Evolutionary conservation across 2,329 filamentous ascomycete species (phyloP).

Genomic region (Cytospora leucostoma): DNA sequence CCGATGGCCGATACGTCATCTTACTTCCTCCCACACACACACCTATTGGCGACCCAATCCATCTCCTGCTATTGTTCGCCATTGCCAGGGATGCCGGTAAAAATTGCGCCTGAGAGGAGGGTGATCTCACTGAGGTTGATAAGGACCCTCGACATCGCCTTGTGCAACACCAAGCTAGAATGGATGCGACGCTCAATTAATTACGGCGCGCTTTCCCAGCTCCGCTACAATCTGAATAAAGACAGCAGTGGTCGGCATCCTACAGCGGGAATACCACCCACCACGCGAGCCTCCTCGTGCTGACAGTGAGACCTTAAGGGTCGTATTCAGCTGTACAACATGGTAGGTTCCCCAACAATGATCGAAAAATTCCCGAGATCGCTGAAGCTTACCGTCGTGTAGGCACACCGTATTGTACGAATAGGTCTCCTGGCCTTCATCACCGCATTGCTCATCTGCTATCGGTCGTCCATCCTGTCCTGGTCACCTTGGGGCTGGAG

Average conservation of each 20-base stretch:
- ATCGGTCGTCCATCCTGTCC: constrained; percentile 19
- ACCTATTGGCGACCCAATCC: neutral
- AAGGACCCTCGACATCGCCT: neutral
- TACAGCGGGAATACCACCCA: neutral
- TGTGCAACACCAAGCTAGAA: neutral
- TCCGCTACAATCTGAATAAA: neutral
- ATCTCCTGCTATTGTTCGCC: neutral
- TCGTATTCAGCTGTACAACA: neutral
- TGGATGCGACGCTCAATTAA: neutral
- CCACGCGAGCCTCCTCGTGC: neutral
- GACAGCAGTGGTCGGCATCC: neutral
- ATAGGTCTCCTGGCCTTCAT: constrained; percentile 24
- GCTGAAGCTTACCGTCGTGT: constrained; percentile 5
- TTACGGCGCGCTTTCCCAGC: neutral
- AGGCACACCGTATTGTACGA: constrained; percentile 20
- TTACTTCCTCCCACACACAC: neutral
- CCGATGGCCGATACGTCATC: constrained; percentile 14
- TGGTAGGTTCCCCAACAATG: constrained; percentile 7
- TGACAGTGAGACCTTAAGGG: neutral
- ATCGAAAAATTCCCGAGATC: neutral
- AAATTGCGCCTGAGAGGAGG: neutral
- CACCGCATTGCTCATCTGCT: constrained; percentile 24
- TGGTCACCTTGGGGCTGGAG: constrained; percentile 2
- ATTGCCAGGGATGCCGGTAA: neutral
- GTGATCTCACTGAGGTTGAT: neutral